Conservation (phyloP, 2,329 filamentous ascomycete species). For the Aspergillus glaucus region DNA sequence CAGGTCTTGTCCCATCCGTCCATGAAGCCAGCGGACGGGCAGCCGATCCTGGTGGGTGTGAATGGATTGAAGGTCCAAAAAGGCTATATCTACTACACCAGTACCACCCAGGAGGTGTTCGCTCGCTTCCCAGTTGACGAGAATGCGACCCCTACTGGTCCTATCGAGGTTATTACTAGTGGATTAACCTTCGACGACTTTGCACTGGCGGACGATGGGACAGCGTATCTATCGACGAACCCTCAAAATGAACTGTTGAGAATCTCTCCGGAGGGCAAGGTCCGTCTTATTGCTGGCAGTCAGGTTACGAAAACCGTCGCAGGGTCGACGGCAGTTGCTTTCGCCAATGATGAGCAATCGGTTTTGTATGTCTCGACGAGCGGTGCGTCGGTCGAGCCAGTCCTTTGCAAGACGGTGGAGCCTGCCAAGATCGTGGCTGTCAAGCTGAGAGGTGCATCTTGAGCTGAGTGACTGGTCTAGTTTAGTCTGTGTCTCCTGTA, state of each 20-base stretch:
- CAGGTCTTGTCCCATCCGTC: neutral
- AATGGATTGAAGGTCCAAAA: conserved; percentile 4
- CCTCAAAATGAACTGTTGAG: conserved; percentile 3
- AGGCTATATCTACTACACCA: conserved; percentile 6
- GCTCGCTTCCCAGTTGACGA: conserved; percentile 2
- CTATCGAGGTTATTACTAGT: conserved; percentile 1
- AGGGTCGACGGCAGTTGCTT: conserved; percentile 2
- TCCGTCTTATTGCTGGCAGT: conserved; percentile 1
- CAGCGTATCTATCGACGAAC: conserved; percentile 4
- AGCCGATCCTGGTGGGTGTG: conserved; percentile 1
- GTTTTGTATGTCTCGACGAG: conserved; percentile 4
- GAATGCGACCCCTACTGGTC: neutral
- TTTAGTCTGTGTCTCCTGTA: no score
- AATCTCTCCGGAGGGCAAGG: neutral
- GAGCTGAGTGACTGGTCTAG: no score
- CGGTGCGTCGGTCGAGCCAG: conserved; percentile 4
- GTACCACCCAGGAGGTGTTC: neutral
- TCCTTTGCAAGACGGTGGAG: conserved; percentile 2
- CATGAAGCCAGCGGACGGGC: neutral
- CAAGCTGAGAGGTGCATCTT: neutral
- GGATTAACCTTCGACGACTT: conserved; percentile 4
- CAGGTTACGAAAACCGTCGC: neutral
- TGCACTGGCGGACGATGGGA: conserved; percentile 1
- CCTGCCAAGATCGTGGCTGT: conserved; percentile 6
- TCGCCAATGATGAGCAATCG: neutral